A percentile compares a stretch with the other conserved stretches of the same genome.
Evolutionary conservation across 2,329 filamentous ascomycete species (phyloP).

Genomic region (Pyrenochaeta sp.): DNA sequence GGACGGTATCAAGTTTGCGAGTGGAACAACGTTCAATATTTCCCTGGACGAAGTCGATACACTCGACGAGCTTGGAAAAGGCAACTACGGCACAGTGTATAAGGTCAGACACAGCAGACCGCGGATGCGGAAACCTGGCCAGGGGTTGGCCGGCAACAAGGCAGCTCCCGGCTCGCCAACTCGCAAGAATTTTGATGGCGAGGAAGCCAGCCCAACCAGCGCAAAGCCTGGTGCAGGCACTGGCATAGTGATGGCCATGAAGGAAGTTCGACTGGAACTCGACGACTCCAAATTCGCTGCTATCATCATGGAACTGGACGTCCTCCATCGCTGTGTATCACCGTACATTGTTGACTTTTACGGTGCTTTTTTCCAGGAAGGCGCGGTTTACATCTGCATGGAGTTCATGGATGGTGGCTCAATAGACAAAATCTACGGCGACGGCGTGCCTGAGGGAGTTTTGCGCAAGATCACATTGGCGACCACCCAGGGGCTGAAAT

Average conservation of each 20-base stretch:
- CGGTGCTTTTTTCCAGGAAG: slow-evolving; percentile 98
- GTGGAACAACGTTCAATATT: slow-evolving; percentile 88
- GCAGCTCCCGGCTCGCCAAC: slow-evolving; percentile 45
- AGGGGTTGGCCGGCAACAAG: slow-evolving; percentile 68
- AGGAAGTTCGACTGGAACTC: slow-evolving; percentile 93
- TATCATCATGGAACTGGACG: slow-evolving; percentile 97
- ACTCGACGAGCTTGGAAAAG: slow-evolving; percentile 91
- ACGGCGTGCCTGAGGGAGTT: slow-evolving; percentile 87
- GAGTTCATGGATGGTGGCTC: slow-evolving; percentile 99
- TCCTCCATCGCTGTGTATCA: slow-evolving; percentile 91
- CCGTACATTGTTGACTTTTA: slow-evolving; percentile 99
- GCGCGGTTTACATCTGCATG: slow-evolving; percentile 98
- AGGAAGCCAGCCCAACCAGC: slow-evolving; percentile 47
- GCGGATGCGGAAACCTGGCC: slow-evolving; percentile 65
- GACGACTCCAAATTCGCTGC: slow-evolving; percentile 97
- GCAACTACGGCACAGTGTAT: slow-evolving; percentile 98
- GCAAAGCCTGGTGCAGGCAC: slow-evolving; percentile 59
- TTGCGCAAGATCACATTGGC: slow-evolving; percentile 89
- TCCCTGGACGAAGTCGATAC: slow-evolving; percentile 96
- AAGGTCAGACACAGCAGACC: slow-evolving; percentile 88
- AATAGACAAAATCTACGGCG: slow-evolving; percentile 92
- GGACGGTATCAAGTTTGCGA: slow-evolving; percentile 89
- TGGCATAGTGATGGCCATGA: slow-evolving; percentile 97
- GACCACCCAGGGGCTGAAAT: slow-evolving; percentile 89
- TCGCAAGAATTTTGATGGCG: slow-evolving; percentile 35